These are phyloP conservation scores for Talaromyces adpressus DNA, from an alignment of 495 filamentous ascomycete species.

Conservation along the genomic window DNA sequence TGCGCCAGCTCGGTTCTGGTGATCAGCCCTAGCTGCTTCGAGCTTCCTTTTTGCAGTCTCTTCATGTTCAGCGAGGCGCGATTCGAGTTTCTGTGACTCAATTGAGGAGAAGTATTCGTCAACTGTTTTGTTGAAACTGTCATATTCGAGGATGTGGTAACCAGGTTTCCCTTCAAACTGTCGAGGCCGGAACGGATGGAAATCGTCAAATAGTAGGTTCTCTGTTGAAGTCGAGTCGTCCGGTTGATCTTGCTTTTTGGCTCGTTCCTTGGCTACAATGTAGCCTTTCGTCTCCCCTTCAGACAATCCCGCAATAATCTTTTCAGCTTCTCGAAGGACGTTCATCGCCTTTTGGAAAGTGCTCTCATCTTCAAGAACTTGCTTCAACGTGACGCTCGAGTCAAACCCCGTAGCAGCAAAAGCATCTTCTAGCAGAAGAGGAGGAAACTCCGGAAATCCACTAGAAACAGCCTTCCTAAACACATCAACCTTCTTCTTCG, in stretches of 20 bases:
- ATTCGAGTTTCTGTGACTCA: conserved; percentile 88
- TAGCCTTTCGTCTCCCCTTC: conserved; percentile 50
- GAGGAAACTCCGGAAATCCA: conserved; percentile 79
- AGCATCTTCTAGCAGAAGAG: conserved; percentile 79
- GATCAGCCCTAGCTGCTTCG: conserved; percentile 72
- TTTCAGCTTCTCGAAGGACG: conserved; percentile 57
- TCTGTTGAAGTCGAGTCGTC: conserved; percentile 31
- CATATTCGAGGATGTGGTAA: conserved; percentile 62
- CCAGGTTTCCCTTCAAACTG: conserved; percentile 68
- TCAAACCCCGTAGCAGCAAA: conserved; percentile 64
- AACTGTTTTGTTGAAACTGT: conserved; percentile 84
- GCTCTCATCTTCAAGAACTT: conserved; percentile 59
- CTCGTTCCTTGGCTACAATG: conserved; percentile 71
- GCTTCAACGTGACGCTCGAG: conserved; percentile 51
- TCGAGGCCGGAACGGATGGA: conserved; percentile 83
- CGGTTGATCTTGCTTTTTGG: conserved; percentile 22
- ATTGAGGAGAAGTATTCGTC: conserved; percentile 97
- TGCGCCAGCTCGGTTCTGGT: conserved; percentile 73
- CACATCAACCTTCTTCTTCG: conserved; percentile 69
- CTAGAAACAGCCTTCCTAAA: conserved; percentile 72
- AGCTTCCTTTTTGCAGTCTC: conserved; percentile 74
- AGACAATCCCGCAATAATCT: conserved; percentile 37
- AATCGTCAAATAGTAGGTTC: conserved; percentile 78
- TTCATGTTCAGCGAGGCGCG: conserved; percentile 72
- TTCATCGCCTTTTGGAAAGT: conserved; percentile 55